phyloP scores from a whole-genome alignment of 345 rosid species.

The Pistacia atlantica region DNA sequence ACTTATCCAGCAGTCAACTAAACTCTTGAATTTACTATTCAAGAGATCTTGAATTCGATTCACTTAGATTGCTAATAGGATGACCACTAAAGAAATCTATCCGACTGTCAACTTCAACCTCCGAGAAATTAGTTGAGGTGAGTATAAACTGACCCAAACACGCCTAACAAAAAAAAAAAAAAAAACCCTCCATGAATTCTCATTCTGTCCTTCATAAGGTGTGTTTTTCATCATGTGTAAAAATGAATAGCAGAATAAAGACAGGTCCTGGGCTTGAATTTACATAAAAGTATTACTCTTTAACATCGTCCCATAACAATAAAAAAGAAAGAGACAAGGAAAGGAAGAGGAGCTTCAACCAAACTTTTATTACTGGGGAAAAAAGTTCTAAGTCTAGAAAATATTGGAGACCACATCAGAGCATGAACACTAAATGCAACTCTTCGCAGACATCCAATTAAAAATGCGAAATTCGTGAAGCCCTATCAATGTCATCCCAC shows the following conservation, averaged over 20 bases:
- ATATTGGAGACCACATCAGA: background rate
- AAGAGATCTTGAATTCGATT: too few species aligned
- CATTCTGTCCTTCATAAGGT: too few species aligned
- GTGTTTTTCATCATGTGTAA: background rate
- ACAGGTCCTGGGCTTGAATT: background rate
- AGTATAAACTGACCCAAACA: too few species aligned
- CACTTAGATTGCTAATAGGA: too few species aligned
- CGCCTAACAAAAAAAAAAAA: too few species aligned
- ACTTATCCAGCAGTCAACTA: too few species aligned
- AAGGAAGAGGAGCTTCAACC: background rate
- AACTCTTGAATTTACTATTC: too few species aligned
- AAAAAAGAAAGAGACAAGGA: background rate
- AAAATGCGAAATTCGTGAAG: background rate
- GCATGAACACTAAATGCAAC: background rate
- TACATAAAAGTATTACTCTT: background rate
- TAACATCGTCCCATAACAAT: background rate
- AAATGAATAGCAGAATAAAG: background rate
- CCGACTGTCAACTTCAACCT: too few species aligned
- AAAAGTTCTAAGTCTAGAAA: background rate
- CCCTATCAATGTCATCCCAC: background rate
- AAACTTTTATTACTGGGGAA: background rate
- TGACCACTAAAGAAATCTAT: too few species aligned
- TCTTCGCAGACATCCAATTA: background rate
- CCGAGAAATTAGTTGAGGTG: too few species aligned
- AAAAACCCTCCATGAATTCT: too few species aligned